These are phyloP conservation scores for Colletotrichum horii DNA, from an alignment of 2,329 filamentous ascomycete species.

Conservation along the genomic window DNA sequence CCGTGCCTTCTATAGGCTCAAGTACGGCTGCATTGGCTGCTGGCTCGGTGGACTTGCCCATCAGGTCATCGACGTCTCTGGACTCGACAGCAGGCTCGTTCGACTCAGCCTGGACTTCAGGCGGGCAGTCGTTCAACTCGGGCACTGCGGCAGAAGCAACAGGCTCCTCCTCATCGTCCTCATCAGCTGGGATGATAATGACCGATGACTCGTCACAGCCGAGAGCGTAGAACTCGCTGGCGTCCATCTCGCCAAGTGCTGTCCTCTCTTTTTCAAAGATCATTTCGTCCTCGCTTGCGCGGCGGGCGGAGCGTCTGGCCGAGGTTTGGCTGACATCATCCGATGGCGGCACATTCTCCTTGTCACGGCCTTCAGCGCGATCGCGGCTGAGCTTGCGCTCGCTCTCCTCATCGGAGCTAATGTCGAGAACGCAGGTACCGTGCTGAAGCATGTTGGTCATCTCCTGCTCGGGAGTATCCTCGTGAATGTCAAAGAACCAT, in stretches of 20 bases:
- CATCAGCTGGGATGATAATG: constrained; percentile 67
- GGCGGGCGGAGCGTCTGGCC: constrained; percentile 35
- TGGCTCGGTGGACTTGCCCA: constrained; percentile 38
- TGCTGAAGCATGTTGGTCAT: constrained; percentile 94
- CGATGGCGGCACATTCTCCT: constrained; percentile 89
- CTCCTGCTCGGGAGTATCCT: constrained; percentile 89
- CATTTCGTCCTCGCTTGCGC: constrained; percentile 54
- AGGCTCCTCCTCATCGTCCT: constrained; percentile 45
- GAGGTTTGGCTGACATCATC: constrained; percentile 68
- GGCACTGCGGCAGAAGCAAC: not conserved
- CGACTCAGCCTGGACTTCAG: constrained; percentile 28
- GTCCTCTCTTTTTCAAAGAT: constrained; percentile 67
- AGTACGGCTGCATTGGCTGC: constrained; percentile 53
- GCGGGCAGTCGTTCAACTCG: constrained; percentile 28
- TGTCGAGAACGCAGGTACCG: constrained; percentile 83
- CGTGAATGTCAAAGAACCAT: constrained; percentile 95
- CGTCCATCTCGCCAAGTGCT: constrained; percentile 71
- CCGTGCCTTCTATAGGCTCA: constrained; percentile 62
- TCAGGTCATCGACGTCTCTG: constrained; percentile 40
- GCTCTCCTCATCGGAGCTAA: constrained; percentile 85
- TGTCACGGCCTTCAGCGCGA: constrained; percentile 70
- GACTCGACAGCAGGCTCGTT: constrained; percentile 22
- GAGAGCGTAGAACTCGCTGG: constrained; percentile 70
- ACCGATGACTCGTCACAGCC: constrained; percentile 69
- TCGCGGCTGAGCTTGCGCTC: constrained; percentile 58